Conservation (phyloP, 2,329 filamentous ascomycete genomes). For the Aspergillus pseudoviridinutans region DNA sequence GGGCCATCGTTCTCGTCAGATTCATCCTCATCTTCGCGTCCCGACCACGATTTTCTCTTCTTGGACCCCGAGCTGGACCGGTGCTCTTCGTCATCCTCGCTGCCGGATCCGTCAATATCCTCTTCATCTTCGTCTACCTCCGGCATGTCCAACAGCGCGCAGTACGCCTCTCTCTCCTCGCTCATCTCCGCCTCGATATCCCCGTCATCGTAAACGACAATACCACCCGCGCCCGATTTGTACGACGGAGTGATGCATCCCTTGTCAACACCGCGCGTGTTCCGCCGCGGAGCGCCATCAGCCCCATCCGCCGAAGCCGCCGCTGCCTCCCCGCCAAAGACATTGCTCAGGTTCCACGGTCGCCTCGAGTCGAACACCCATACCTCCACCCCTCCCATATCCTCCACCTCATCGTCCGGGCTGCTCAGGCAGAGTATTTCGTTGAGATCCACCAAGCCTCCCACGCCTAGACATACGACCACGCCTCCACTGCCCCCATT, state of each 20-base stretch:
- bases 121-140: conserved; percentile 74
- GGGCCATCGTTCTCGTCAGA: conserved; percentile 68
- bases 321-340: conserved; percentile 72
- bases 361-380: conserved; percentile 91
- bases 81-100: conserved; percentile 54
- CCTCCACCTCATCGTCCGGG: conserved; percentile 56
- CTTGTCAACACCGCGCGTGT: conserved; percentile 63
- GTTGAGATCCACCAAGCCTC: conserved; percentile 83
- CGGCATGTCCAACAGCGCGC: conserved; percentile 85
- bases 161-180: conserved; percentile 74
- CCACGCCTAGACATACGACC: conserved; percentile 88
- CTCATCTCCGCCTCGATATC: conserved; percentile 82
- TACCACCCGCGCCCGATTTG: conserved; percentile 74
- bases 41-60: conserved; percentile 78
- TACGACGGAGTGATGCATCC: conserved; percentile 71
- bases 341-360: conserved; percentile 91
- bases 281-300: conserved; percentile 40
- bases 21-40: conserved; percentile 63
- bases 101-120: conserved; percentile 57
- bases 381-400: conserved; percentile 81
- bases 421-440: conserved; percentile 74
- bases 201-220: conserved; percentile 93
- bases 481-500: conserved; percentile 82
- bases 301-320: conserved; percentile 47
- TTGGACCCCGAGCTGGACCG: conserved; percentile 40